These are phyloP conservation scores for Sporothrix pallida DNA, from an alignment of 2,329 filamentous ascomycete species.

Conservation along the genomic window DNA sequence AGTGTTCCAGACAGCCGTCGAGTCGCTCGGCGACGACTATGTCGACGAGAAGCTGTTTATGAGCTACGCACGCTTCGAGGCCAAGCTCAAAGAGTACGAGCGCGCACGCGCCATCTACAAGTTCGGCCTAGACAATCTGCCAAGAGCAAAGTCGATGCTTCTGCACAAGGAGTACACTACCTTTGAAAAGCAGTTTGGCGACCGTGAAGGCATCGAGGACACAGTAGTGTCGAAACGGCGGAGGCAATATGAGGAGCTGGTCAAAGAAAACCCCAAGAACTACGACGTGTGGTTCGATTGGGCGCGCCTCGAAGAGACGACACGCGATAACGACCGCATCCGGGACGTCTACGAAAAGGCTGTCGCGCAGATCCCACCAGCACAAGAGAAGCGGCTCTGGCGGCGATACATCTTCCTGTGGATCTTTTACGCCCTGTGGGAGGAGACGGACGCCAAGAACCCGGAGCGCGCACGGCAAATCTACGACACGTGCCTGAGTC, in stretches of 20 bases:
- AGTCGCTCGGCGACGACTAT: conserved; percentile 89
- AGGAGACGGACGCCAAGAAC: conserved; percentile 86
- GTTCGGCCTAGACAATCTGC: conserved; percentile 89
- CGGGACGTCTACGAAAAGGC: conserved; percentile 94
- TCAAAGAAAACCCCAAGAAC: conserved; percentile 93
- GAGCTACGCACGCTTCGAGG: conserved; percentile 92
- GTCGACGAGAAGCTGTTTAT: conserved; percentile 97
- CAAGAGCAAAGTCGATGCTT: conserved; percentile 80
- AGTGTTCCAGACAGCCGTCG: conserved; percentile 86
- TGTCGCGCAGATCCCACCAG: conserved; percentile 92
- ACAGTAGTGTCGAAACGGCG: conserved; percentile 93
- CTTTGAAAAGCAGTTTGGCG: conserved; percentile 98
- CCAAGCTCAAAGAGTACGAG: conserved; percentile 94
- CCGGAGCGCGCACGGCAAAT: conserved; percentile 81
- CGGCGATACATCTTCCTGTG: conserved; percentile 96
- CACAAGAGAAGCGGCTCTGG: conserved; percentile 97
- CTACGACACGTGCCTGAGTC: conserved; percentile 83
- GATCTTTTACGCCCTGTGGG: conserved; percentile 96
- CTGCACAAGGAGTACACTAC: conserved; percentile 95
- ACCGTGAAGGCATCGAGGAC: conserved; percentile 90
- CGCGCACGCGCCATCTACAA: conserved; percentile 95
- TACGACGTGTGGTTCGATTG: conserved; percentile 99
- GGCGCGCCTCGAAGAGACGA: conserved; percentile 84
- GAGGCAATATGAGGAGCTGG: conserved; percentile 90
- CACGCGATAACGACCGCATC: conserved; percentile 80